Percentiles rank a stretch among this genome's conserved stretches.
These are phyloP conservation scores for Trichoderma breve DNA, from an alignment of 2,329 filamentous ascomycete genomes.

Conservation along the genomic window DNA sequence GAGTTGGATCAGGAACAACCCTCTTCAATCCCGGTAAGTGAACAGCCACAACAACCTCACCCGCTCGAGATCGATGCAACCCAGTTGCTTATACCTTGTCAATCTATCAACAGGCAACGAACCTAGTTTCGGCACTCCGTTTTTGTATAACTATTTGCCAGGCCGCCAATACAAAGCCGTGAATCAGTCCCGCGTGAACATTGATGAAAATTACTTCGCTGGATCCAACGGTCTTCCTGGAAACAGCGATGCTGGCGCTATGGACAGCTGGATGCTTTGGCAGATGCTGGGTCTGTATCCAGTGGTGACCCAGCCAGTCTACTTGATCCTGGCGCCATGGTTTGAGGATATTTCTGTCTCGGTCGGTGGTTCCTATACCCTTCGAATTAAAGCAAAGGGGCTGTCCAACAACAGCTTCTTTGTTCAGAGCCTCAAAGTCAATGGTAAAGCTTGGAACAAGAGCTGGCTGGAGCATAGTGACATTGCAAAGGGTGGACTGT, in stretches of 20 bases:
- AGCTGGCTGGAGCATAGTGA: slow-evolving; percentile 57
- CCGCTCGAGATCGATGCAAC: slow-evolving; percentile 13
- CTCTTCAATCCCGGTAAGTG: slow-evolving; percentile 35
- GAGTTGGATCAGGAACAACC: slow-evolving; percentile 16
- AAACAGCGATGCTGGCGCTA: slow-evolving; percentile 57
- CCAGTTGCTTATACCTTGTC: background rate
- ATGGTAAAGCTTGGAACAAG: slow-evolving; percentile 49
- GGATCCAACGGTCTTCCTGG: slow-evolving; percentile 48
- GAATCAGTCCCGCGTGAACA: slow-evolving; percentile 46
- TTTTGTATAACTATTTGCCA: slow-evolving; percentile 54
- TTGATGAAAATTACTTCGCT: slow-evolving; percentile 44
- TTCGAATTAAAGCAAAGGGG: slow-evolving; percentile 43
- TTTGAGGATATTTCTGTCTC: slow-evolving; percentile 49
- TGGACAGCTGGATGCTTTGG: slow-evolving; percentile 59
- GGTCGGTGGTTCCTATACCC: slow-evolving; percentile 39
- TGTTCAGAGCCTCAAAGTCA: slow-evolving; percentile 53
- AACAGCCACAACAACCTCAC: slow-evolving; percentile 26
- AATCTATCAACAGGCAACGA: slow-evolving; percentile 47
- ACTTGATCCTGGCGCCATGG: slow-evolving; percentile 50
- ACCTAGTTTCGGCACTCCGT: slow-evolving; percentile 54
- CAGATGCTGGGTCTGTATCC: slow-evolving; percentile 56
- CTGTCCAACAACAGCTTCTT: slow-evolving; percentile 45
- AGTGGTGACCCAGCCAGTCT: slow-evolving; percentile 56
- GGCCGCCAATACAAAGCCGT: slow-evolving; percentile 52
- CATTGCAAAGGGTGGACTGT: slow-evolving; percentile 38